Evolutionary conservation across 768 basidiomycete species (phyloP), one percentile per base, ranked within the genome.

Genomic region (Pulveroboletus sp.): DNA sequence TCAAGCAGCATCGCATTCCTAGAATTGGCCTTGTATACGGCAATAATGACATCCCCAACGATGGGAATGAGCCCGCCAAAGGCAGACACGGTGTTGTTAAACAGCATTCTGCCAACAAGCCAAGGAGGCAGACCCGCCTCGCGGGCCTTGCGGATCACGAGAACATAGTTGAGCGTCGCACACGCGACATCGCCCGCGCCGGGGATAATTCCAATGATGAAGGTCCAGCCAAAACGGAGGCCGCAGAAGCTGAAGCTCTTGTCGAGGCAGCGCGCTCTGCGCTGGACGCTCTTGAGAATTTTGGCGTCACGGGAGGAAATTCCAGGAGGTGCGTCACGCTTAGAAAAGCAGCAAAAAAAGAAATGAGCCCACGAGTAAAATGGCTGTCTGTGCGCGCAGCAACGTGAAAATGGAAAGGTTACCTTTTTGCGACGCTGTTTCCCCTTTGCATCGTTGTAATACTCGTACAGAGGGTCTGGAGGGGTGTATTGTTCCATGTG

Each of bases 1-100:
- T 94, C 91, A 41, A 97, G 74, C 42, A 96, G 71, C 6, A 79
- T 79, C 10, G 91, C 93, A 60, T 97, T 96, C 52, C 94, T 77
- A 14, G 84, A 87, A 68, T 97, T 97, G 17, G 92, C 83, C 64
- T 93, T 94, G 76, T 74, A 95, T 3, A 79, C 67, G 2, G 88
- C 91, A 32, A 93, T 69, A 1, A 83, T 60, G 26, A 96, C 57
- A 67, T 93, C 90, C 4, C 93, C 93, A 3, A 80, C 73, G 38
- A 86, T 47, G 0, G 92, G 92, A 3, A 94, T 62, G 40, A 83
- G 63, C 1, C 90, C 86, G 11, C 88, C 72, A 0, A 72, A 73
- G 6, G 80, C 81, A 9, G 86, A 83, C 21, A 93, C 66, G 12
- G 77, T 74, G 57, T 89, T 86, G 70, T 95, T 89, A 49, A 83